Base-by-base conservation (phyloP, 2,329 filamentous ascomycete genomes). In the Aspergillus piperis region DNA sequence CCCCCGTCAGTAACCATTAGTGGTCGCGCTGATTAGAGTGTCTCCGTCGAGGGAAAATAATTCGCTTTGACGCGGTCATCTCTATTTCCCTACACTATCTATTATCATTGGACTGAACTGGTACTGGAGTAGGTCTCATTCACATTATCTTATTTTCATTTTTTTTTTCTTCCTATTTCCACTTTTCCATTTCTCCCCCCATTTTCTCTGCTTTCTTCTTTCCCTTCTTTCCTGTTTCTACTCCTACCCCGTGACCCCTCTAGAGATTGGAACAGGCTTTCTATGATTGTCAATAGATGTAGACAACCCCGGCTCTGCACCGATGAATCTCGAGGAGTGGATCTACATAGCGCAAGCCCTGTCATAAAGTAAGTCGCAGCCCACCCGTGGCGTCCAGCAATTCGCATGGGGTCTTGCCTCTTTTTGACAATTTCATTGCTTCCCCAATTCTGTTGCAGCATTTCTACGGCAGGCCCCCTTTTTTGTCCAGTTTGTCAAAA, bases 231-330 rank as follows among this genome's bases (percentile, higher is more conserved):
- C 2, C 30, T n/a, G 50, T 15, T 17, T 32, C 32, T 51, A 17
- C 21, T 7, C 25, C 30, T 11, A 8, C 21, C 36, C 32, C 55
- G 25, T n/a, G 10, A 21, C 21, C 21, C 30, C 47, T 8, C 23
- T 13, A 25, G 30, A 48, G 30, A 49, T 57, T 50, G 32, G 54
- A 51, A 32, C 21, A 19, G 32, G 36, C 54, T 50, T 42, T 36
- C 11, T 15, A 51, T 57, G 42, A 19, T 30, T 41, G 5, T 47
- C 36, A 42, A 41, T 50, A 52, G 44, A 51, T 51, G 32, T 57
- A 27, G 47, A 30, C 47, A 27, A n/a, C 47, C 27, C 21, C 23
- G 25, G 13, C 47, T 49, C 44, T 27, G 49, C 19, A 23, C 17
- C 32, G 30, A 23, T 30, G 47, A 13, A 15, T 10, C n/a, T 49